Base-by-base conservation (phyloP, 176 grass and related monocot species). In the Musa beccarii region DNA sequence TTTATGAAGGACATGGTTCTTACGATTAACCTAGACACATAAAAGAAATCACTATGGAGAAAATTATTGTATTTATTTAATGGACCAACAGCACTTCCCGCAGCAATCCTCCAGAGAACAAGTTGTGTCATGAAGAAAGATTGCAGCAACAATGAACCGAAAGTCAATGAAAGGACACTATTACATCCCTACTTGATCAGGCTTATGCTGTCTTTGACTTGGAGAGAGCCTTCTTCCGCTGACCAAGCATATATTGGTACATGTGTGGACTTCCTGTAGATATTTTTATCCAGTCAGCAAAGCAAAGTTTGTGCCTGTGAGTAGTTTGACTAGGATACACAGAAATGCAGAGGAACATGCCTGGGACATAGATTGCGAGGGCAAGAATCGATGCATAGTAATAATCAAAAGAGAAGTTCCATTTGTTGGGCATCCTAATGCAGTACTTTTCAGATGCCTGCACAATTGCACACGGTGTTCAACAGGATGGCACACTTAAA, bases 241-340 rank as follows among this genome's bases (percentile, higher is more conserved):
- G 86, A 20, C 86, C 86, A 59, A 88, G 82, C 85, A 87, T 87
- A 74, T 83, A 87, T 14, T 77, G 74, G 28, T 84, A 88, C 82
- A 88, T 84, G 78, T 88, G 86, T 9, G 86, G 86, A 59, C 82
- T 88, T 20, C 86, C 86, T 88, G 68, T 21, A 76, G 25, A 52
- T 34, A 51, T 43, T 56, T 74, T 23, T 8, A 63, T n/a, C 34
- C 34, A 16, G 29, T 74, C 7, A 14, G 65, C 59, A 74, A 55
- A 15, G 63, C 53, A 53, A 52, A 15, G 52, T 22, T 72, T 10
- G 11, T 8, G 51, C 1, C 23, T 53, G 71, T 24, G 52, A 57
- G 22, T 23, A 29, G 22, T 21, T 43, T 56, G 2, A 49, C 22
- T 26, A 21, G 50, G 76, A 84, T 79, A 61, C 34, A 52, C 72